phyloP scores from a whole-genome alignment of 176 grass and related monocot species.

The Juncus inflexus region DNA sequence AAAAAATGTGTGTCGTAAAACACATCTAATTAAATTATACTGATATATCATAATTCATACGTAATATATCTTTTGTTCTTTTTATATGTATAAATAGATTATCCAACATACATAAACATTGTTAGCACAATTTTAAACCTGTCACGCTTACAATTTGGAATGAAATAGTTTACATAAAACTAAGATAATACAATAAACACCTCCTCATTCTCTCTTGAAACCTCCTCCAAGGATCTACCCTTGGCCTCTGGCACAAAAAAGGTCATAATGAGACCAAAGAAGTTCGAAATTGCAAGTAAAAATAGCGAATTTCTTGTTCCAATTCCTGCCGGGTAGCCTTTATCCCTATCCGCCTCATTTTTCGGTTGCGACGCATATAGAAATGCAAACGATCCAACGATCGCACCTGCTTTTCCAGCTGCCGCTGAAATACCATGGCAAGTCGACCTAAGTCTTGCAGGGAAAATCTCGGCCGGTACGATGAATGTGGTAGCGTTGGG shows the following conservation, averaged over 20 bases:
- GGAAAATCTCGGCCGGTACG: constrained; percentile 43
- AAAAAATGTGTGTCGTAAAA: too few species aligned
- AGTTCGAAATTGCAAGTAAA: constrained; percentile 12
- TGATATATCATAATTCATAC: too few species aligned
- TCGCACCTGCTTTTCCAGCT: constrained; percentile 30
- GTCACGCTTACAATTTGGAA: too few species aligned
- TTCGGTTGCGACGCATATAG: constrained; percentile 26
- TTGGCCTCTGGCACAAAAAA: constrained; percentile 29
- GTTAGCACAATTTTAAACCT: too few species aligned
- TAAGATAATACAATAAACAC: too few species aligned
- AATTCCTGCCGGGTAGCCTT: constrained; percentile 25
- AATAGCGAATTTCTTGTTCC: constrained; percentile 27
- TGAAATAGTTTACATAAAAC: too few species aligned
- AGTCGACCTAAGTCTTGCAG: constrained; percentile 22
- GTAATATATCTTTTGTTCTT: too few species aligned
- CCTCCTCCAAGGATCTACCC: constrained; percentile 31
- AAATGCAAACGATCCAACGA: constrained; percentile 30
- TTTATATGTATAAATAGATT: too few species aligned
- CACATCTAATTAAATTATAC: too few species aligned
- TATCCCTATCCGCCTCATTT: neutral
- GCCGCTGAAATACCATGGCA: constrained; percentile 37
- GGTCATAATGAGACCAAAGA: constrained; percentile 28
- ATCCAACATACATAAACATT: too few species aligned
- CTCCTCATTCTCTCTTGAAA: constrained; percentile 19
- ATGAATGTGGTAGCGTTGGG: constrained; percentile 37